phyloP scores from a whole-genome alignment of 2,329 filamentous ascomycete genomes.

The Hymenoscyphus fructigenus region DNA sequence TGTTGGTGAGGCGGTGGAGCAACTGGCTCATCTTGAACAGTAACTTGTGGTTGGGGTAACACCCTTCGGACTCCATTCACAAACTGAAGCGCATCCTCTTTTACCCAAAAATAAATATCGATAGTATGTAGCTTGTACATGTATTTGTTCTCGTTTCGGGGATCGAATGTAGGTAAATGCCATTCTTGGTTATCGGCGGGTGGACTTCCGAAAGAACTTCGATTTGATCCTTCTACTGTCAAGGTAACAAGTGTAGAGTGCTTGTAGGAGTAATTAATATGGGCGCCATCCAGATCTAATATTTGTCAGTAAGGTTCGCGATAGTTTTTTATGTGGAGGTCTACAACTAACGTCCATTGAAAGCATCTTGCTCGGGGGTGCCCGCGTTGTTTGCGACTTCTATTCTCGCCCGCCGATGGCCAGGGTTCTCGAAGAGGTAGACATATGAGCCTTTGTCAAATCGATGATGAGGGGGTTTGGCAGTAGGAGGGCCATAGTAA shows the following conservation, averaged over 20 bases:
- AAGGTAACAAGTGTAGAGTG: constrained; percentile 71
- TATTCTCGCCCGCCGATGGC: constrained; percentile 64
- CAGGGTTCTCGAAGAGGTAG: constrained; percentile 74
- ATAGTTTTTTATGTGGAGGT: neutral
- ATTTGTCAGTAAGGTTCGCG: neutral
- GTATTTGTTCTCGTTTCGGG: constrained; percentile 72
- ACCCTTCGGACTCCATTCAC: constrained; percentile 67
- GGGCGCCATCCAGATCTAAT: constrained; percentile 64
- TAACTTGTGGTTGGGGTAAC: constrained; percentile 58
- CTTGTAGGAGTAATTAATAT: constrained; percentile 69
- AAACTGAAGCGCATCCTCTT: constrained; percentile 68
- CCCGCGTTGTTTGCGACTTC: constrained; percentile 76
- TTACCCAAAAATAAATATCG: constrained; percentile 79
- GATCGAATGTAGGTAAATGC: constrained; percentile 74
- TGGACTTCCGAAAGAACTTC: constrained; percentile 15
- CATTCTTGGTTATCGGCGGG: constrained; percentile 57
- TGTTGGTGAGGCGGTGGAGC: constrained; percentile 47
- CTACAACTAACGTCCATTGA: constrained; percentile 65
- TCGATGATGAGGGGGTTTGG: constrained; percentile 71
- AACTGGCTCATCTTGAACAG: constrained; percentile 63
- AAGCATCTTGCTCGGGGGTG: constrained; percentile 75
- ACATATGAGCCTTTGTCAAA: constrained; percentile 80
- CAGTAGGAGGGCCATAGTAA: constrained; percentile 67
- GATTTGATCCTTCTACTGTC: constrained; percentile 51
- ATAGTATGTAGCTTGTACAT: constrained; percentile 75